Conservation (phyloP, 495 filamentous ascomycete species). For the Aspergillus indologenus region DNA sequence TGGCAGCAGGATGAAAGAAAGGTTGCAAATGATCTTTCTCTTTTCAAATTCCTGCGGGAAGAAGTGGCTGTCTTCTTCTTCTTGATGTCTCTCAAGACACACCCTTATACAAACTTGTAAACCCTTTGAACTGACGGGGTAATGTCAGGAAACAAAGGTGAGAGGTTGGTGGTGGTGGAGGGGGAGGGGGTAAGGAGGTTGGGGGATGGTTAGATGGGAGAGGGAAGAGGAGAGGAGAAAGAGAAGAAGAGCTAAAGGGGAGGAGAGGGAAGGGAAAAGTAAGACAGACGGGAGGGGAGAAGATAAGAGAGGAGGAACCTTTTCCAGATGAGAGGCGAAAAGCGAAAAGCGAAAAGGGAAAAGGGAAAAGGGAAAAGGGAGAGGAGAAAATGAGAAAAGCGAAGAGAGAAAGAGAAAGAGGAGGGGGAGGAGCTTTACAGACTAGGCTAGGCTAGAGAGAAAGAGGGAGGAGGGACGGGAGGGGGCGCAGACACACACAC, state of each 20-base stretch:
- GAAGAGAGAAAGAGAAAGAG: slow-evolving; percentile 16
- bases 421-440: neutral
- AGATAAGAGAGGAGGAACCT: neutral
- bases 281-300: slow-evolving; percentile 8
- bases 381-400: slow-evolving; percentile 22
- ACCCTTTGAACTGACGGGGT: slow-evolving; percentile 24
- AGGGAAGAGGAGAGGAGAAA: slow-evolving; percentile 7
- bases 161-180: slow-evolving; percentile 15
- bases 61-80: slow-evolving; percentile 11
- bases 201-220: slow-evolving; percentile 19
- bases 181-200: slow-evolving; percentile 11
- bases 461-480: neutral
- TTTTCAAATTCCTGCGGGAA: slow-evolving; percentile 4
- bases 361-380: slow-evolving; percentile 12
- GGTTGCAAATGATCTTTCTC: slow-evolving; percentile 9
- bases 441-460: no score
- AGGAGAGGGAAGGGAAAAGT: slow-evolving; percentile 15
- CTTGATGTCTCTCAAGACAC: slow-evolving; percentile 13
- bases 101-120: slow-evolving; percentile 13
- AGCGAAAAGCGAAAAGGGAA: slow-evolving; percentile 18
- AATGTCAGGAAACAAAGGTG: slow-evolving; percentile 30
- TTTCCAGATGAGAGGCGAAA: neutral
- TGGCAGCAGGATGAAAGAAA: slow-evolving; percentile 3
- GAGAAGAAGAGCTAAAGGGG: slow-evolving; percentile 5
- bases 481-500: slow-evolving; percentile 18